Evolutionary conservation across 202 grass and related monocot species (phyloP), one percentile per base, ranked within the genome.

Genomic region (Schoenoplectus triqueter): DNA sequence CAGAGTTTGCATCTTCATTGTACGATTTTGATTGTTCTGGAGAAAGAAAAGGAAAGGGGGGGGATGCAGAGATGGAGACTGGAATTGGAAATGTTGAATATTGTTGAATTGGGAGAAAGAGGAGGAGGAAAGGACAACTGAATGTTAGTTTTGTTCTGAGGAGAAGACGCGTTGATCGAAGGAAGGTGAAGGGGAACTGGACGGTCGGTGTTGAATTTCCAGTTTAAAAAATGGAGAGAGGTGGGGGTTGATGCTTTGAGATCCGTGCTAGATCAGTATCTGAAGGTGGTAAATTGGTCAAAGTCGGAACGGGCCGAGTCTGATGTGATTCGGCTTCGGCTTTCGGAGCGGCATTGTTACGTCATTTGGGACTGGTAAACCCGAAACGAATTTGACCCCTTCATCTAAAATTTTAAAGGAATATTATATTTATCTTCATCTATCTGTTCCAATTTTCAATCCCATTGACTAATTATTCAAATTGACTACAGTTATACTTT

Each of bases 81-180:
- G 10, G 21, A 40, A 67, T 69, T 44, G 20, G 63, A 7, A 31
- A 66, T 66, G 13, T 31, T 31, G 31, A 31, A 31, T 31, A 31
- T 31, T 13, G 65, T 62, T 62, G 59, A 62, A 62, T 62, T 62
- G 59, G 59, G 51, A 59, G 54, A 19, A 54, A 19, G 9, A 47
- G 45, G 57, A 61, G 57, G 31, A 31, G 40, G 39, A 80, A 63
- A 41, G 55, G 31, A 61, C 44, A 66, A 82, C 19, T 10, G 2
- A 57, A 57, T 48, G 31, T 65, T 66, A 66, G 63, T 82, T 59
- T 21, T 46, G 31, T 46, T 21, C 50, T 48, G 48, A 21, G 63
- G 47, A 31, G 31, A 67, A 67, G 62, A 67, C 60, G 80, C 62
- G 80, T 82, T 67, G 80, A 83, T n/a, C 42, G 65, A 55, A 31